These are phyloP conservation scores for Erysimum cheiranthoides DNA, from an alignment of 345 rosid genomes.

Conservation along the genomic window DNA sequence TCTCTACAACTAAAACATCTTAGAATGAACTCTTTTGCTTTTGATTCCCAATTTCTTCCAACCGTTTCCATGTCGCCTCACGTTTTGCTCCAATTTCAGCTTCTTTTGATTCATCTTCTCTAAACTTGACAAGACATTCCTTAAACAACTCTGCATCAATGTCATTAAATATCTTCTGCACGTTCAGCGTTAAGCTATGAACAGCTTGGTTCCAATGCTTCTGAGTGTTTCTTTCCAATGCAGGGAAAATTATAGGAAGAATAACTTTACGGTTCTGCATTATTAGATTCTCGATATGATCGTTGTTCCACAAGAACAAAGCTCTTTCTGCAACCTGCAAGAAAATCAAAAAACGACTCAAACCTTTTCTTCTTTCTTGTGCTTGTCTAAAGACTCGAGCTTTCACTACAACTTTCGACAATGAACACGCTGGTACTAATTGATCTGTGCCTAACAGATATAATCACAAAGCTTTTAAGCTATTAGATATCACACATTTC, in stretches of 20 bases:
- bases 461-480: background rate
- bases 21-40: conserved; percentile 33
- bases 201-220: conserved; percentile 80
- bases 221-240: conserved; percentile 64
- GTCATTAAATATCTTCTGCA: conserved; percentile 73
- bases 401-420: conserved; percentile 2
- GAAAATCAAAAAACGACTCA: background rate
- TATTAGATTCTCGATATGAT: conserved; percentile 71
- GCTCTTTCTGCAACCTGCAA: conserved; percentile 82
- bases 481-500: conserved; percentile 3
- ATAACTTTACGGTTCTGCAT: conserved; percentile 65
- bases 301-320: conserved; percentile 75
- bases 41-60: conserved; percentile 62
- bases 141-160: conserved; percentile 66
- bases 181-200: conserved; percentile 69
- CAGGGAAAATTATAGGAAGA: conserved; percentile 70
- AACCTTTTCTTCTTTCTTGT: conserved; percentile 13
- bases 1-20: conserved; percentile 40
- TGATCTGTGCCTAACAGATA: background rate
- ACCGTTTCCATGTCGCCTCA: conserved; percentile 64
- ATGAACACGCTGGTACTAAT: background rate
- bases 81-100: conserved; percentile 56
- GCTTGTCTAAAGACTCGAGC: background rate
- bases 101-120: conserved; percentile 59
- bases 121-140: conserved; percentile 62